Evolutionary conservation across 169 alveolate genomes (phyloP).

Genomic region (Theileria annulata): DNA sequence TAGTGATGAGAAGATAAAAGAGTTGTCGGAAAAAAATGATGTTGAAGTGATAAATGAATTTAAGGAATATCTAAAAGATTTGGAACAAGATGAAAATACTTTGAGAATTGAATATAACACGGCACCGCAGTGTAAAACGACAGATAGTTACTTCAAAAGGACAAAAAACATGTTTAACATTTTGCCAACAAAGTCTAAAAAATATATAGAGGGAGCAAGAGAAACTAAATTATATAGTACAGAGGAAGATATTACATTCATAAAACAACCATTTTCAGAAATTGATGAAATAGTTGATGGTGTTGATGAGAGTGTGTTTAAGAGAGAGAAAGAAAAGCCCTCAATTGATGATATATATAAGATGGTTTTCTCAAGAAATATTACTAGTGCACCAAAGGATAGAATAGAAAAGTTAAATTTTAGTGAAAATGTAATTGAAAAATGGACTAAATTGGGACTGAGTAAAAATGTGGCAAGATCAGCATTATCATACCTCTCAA

Average conservation of each 20-base stretch:
- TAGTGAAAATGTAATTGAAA: neutral
- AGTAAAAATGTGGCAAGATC: constrained; percentile 31
- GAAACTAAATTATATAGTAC: neutral
- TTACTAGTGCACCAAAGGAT: neutral
- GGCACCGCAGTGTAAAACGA: too few relatives aligned
- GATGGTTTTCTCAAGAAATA: too few relatives aligned
- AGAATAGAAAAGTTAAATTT: constrained; percentile 1
- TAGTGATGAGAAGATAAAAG: neutral
- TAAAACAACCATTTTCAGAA: too few relatives aligned
- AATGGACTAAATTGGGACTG: constrained; percentile 51
- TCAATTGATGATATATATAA: neutral
- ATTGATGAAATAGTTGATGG: neutral
- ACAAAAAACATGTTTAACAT: neutral
- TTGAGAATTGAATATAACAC: neutral
- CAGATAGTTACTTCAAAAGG: neutral
- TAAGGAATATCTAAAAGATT: neutral
- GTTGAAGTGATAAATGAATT: neutral
- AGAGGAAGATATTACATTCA: neutral
- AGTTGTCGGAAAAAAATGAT: neutral
- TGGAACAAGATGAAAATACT: neutral
- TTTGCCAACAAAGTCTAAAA: neutral
- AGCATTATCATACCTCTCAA: constrained; percentile 31
- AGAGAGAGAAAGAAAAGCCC: neutral
- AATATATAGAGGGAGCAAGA: neutral
- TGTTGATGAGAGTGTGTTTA: constrained; percentile 4